A percentile compares a stretch with the other conserved stretches of the same genome.
Evolutionary conservation across 495 filamentous ascomycete genomes (phyloP).

Genomic region (Podospora pseudocomata): DNA sequence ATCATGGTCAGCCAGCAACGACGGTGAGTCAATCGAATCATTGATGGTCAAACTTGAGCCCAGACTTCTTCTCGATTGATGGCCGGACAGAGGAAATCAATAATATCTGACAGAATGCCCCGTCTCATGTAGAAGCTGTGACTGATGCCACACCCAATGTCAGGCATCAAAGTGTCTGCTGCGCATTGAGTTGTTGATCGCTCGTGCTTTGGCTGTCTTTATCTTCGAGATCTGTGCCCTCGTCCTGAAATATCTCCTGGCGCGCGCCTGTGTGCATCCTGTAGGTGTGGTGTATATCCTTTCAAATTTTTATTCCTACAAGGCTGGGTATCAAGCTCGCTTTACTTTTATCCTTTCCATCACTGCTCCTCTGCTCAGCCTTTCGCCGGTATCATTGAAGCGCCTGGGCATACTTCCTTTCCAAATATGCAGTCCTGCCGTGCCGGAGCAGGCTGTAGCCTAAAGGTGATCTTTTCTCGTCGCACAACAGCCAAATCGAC

Average conservation of each 20-base stretch:
- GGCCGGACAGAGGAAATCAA: no score
- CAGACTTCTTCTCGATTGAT: not conserved
- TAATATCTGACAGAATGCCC: not conserved
- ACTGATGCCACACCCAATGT: no score
- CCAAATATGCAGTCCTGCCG: not conserved
- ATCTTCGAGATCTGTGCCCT: not conserved
- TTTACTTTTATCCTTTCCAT: not conserved
- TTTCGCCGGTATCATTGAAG: not conserved
- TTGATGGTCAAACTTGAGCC: not conserved
- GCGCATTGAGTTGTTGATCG: no score
- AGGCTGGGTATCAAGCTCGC: not conserved
- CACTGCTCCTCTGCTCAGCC: not conserved
- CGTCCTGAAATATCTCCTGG: not conserved
- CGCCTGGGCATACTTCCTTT: not conserved
- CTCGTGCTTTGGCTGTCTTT: no score
- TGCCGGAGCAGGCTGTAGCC: not conserved
- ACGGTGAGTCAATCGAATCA: not conserved
- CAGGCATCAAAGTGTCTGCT: no score
- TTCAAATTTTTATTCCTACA: not conserved
- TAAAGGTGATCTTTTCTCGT: no score
- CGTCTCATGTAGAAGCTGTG: not conserved
- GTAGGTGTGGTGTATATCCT: not conserved
- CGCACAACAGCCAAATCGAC: not conserved
- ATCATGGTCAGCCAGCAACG: no score
- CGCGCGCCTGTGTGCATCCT: not conserved